Evolutionary conservation across 345 rosid genomes (phyloP), one percentile per base, ranked within the genome.

Genomic region (Aquilaria malaccensis): DNA sequence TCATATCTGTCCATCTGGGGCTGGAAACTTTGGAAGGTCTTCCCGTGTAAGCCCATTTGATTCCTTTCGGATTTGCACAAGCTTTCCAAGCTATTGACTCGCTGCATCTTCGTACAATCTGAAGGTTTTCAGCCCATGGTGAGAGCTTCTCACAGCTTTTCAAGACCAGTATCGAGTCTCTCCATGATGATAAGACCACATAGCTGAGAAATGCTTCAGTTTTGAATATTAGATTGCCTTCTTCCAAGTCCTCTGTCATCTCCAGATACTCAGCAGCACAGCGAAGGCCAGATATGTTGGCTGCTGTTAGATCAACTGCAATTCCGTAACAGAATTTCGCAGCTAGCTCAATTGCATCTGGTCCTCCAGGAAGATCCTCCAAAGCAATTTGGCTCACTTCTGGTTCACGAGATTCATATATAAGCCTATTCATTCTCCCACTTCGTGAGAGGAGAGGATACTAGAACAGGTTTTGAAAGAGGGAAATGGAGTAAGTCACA

Each of bases 11-110:
- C 96, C 95, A 86, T 75, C 74, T 83, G 2, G 97, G 97, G 70
- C 96, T 90, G 3, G 95, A 84, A 58, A 80, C 91, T 54, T 75
- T 81, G 4, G 77, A 76, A 30, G 90, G 66, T 69, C 77, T 94
- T 41, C 95, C 92, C 0, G 92, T 90, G 68, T 90, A 94, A 12
- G 91, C 83, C 99, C 99, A 90, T 62, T 87, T 79, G 32, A 94
- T 90, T 32, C 97, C 96, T 78, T 94, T 94, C 0, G 95, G 99
- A 65, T 90, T 94, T 56, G 97, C 95, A 69, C 97, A 87, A 53
- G 97, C 99, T 46, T 94, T 94, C 99, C 99, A 94, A 54, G 99
- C 99, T 30, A 94, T 87, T 2, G 99, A 94, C 74, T 94, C 99
- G 33, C 99, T 94, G 63, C 96, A 94, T 60, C 99, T 78, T 10